These are phyloP conservation scores for Penicillium lagena DNA, from an alignment of 495 filamentous ascomycete genomes.

Conservation along the genomic window DNA sequence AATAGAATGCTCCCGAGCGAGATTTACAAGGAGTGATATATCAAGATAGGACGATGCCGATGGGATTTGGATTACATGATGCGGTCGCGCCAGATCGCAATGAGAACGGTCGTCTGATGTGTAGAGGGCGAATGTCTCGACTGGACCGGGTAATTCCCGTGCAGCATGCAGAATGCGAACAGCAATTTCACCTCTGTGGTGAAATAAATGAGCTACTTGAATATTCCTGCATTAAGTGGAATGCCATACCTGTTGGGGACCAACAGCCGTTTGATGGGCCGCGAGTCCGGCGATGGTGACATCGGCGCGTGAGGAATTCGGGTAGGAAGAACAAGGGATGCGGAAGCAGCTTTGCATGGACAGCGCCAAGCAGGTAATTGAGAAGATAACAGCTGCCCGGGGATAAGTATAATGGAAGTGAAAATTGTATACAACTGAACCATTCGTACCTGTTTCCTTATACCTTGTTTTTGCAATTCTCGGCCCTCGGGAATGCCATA, in stretches of 20 bases:
- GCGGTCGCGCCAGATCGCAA: slow-evolving; percentile 36
- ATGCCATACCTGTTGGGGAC: slow-evolving; percentile 48
- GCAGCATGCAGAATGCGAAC: slow-evolving; percentile 51
- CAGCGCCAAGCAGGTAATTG: too few relatives aligned
- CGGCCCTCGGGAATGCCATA: slow-evolving; percentile 7
- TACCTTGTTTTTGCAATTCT: slow-evolving; percentile 3
- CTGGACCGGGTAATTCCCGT: slow-evolving; percentile 38
- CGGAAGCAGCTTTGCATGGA: too few relatives aligned
- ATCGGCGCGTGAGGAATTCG: slow-evolving; percentile 2
- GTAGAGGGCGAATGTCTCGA: slow-evolving; percentile 49
- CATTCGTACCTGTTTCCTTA: not conserved
- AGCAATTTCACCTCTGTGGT: slow-evolving; percentile 53
- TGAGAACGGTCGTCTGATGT: slow-evolving; percentile 49
- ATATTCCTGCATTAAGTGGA: too few relatives aligned
- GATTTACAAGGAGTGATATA: slow-evolving; percentile 35
- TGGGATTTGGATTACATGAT: slow-evolving; percentile 38
- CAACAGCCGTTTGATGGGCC: slow-evolving; percentile 45
- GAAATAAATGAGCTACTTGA: not conserved
- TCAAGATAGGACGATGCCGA: slow-evolving; percentile 49
- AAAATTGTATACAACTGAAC: too few relatives aligned
- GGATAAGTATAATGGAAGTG: too few relatives aligned
- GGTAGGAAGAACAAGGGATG: not conserved
- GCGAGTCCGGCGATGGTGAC: slow-evolving; percentile 14
- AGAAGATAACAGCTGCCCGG: too few relatives aligned
- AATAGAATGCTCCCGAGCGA: slow-evolving; percentile 43